Base-by-base conservation (phyloP, 768 basidiomycete species). In the Lentinula raphanica region DNA sequence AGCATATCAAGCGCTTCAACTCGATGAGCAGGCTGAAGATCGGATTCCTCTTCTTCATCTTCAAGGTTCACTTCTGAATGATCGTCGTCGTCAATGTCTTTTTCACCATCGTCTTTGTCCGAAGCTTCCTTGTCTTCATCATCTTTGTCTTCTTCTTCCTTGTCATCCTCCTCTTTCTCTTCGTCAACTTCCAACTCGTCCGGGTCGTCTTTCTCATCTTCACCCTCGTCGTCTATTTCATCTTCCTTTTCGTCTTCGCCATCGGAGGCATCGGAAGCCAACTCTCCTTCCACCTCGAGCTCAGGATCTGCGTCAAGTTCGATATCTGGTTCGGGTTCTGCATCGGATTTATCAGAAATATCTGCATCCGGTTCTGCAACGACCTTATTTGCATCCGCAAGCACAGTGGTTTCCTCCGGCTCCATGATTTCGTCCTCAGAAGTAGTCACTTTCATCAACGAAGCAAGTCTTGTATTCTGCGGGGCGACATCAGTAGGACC, bases 1-100 rank as follows among this genome's bases (percentile, higher is more conserved):
- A 98, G 75, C 0, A 88, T 87, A 59, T 94, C 93, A 58, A 98
- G 79, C 0, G 94, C 94, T 65, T 96, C 94, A 3, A 86, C 87
- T 21, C 92, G 80, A 68, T 92, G 89, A 0, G 87, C 88, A 45
- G 88, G 88, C 59, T 91, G 89, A 55, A 91, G 72, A 60, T 94
- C 92, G 11, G 79, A 76, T 32, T 66, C 35, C 19, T 63, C 63
- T 29, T 59, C 35, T 13, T 56, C 46, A 28, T 25, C n/a, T n/a
- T 60, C 54, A 15, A 28, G 28, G 13, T 60, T 62, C 13, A 72
- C 27, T 56, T 61, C 32, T 70, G 55, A 40, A 31, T 50, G 51
- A 32, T 60, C 54, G 27, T 59, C 58, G 9, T 42, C 50, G 39
- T 59, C 58, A 13, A 54, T 44, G 31, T 53, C 51, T 29, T 53